Evolutionary conservation across 257 asterid species (phyloP), one percentile per base, ranked within the genome.

Genomic region (Primulina eburnea): DNA sequence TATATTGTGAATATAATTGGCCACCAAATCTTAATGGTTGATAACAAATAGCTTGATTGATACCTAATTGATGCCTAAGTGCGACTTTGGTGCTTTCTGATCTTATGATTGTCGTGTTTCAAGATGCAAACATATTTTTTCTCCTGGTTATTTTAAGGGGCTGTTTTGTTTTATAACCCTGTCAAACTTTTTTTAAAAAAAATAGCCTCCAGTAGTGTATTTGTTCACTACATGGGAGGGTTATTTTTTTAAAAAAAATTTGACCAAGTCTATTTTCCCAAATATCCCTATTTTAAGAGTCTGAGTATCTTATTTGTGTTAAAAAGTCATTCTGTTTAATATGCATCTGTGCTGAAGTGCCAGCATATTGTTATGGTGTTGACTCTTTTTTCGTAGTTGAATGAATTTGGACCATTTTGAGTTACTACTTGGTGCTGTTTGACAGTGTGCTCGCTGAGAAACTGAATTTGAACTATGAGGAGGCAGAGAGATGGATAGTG

Each of bases 381-480:
- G 21, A 50, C 21, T 50, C 57, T 50, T 50, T 47, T 50, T 17
- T 5, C 56, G 21, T 17, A 50, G 20, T 47, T 47, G 8, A 50
- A 47, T 62, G 24, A 59, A 38, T 40, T 61, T 43, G 16, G 8
- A 10, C 32, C 8, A 26, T 50, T 58, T 10, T 64, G 32, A 21
- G 37, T 58, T 80, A 32, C 29, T 71, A 35, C 21, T 26, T 58
- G n/a, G 18, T 69, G 26, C 57, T 37, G 60, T 28, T 61, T 75
- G 50, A 71, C 92, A 94, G 99, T 6, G 97, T 91, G 50, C 92
- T 94, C 0, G 92, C 97, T n/a, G 97, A 91, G 86, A 94, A 94
- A 67, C 86, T 94, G 77, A 94, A 94, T 82, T 65, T 94, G 82
- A 89, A 78, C 61, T 82, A 83, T 24, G 99, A 94, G 78, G 99